Conservation (phyloP, 2,329 filamentous ascomycete genomes). For the Alternaria metachromatica region DNA sequence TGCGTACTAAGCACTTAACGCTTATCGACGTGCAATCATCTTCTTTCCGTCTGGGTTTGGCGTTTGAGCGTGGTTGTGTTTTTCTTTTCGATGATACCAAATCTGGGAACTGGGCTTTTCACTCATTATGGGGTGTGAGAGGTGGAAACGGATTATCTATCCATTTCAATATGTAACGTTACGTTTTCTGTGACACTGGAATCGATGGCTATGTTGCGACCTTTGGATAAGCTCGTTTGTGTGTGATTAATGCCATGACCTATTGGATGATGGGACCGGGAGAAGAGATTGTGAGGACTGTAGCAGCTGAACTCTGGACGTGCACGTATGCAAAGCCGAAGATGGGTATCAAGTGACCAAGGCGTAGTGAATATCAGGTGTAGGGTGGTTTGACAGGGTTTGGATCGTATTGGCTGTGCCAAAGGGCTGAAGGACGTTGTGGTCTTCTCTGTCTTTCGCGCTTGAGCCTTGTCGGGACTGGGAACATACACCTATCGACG, state of each 20-base stretch:
- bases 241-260: background rate
- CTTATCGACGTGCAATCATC: background rate
- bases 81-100: slow-evolving; percentile 25
- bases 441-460: too few species aligned
- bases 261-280: background rate
- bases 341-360: too few species aligned
- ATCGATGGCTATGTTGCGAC: background rate
- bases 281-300: too few species aligned
- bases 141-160: background rate
- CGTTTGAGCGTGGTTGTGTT: slow-evolving; percentile 23
- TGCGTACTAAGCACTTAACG: slow-evolving; percentile 14
- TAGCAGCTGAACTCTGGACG: too few species aligned
- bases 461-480: background rate
- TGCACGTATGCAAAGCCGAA: too few species aligned
- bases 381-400: too few species aligned
- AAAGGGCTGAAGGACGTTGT: too few species aligned
- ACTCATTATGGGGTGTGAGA: slow-evolving; percentile 17
- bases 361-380: too few species aligned
- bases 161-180: background rate
- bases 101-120: slow-evolving; percentile 10
- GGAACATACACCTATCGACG: background rate
- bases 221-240: rapidly evolving
- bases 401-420: too few species aligned
- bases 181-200: background rate
- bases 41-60: slow-evolving; percentile 8